Percentiles rank a stretch among this genome's conserved stretches.
phyloP scores from a whole-genome alignment of 2,329 filamentous ascomycete species.

The Penicillium griseofulvum region DNA sequence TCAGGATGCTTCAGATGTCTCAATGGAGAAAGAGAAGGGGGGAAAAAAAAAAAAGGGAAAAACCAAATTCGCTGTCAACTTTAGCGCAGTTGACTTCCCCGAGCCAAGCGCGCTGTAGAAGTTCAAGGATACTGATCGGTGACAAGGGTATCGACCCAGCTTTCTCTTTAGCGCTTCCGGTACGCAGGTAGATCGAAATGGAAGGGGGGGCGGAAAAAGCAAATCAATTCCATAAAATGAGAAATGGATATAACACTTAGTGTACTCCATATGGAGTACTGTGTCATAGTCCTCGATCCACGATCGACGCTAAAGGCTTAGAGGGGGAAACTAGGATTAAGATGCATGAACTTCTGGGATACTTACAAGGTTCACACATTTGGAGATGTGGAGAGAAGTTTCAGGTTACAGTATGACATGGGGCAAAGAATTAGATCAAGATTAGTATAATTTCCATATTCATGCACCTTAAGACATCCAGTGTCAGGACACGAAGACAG shows the following conservation, averaged over 20 bases:
- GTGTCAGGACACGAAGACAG: not conserved
- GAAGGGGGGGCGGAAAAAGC: slow-evolving; percentile 12
- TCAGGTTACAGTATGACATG: slow-evolving; percentile 5
- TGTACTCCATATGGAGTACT: not conserved
- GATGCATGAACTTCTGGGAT: slow-evolving; percentile 17
- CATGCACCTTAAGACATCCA: not conserved
- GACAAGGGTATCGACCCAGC: slow-evolving; percentile 16
- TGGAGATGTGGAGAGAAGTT: not conserved
- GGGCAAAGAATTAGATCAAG: not conserved
- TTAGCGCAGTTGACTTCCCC: slow-evolving; percentile 16
- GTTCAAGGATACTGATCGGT: slow-evolving; percentile 22
- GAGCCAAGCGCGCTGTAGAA: slow-evolving; percentile 11
- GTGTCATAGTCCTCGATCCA: not conserved
- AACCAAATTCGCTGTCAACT: slow-evolving; percentile 18
- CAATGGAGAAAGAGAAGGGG: slow-evolving; percentile 6
- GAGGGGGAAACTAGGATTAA: slow-evolving; percentile 3
- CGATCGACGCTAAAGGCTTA: slow-evolving; percentile 5
- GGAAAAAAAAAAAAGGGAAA: slow-evolving; percentile 3
- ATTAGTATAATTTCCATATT: not conserved
- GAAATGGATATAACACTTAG: not conserved
- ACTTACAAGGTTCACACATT: slow-evolving; percentile 5
- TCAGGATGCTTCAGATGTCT: slow-evolving; percentile 9
- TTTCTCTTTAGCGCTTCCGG: slow-evolving; percentile 13
- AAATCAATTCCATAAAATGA: slow-evolving; percentile 15
- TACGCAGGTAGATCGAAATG: slow-evolving; percentile 21